Conservation (phyloP, 148 eudicot genomes). For the Nepenthes gracilis region DNA sequence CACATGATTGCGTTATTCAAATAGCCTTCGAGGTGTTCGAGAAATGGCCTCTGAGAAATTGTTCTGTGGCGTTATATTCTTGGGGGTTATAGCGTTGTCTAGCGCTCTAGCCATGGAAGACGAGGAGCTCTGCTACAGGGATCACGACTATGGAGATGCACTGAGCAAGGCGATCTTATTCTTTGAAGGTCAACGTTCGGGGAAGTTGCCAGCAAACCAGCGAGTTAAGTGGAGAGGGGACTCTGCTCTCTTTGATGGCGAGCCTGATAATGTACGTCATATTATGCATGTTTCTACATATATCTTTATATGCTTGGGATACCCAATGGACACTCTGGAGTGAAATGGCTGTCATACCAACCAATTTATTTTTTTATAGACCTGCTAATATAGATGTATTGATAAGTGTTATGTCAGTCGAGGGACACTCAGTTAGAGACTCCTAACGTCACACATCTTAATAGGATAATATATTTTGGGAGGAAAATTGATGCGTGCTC, state of each 20-base stretch:
- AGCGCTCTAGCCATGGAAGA: not conserved
- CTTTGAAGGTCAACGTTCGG: conserved; percentile 93
- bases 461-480: no score
- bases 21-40: not conserved
- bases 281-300: not conserved
- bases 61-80: not conserved
- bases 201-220: conserved; percentile 52
- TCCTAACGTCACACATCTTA: no score
- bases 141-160: conserved; percentile 43
- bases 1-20: not conserved
- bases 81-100: not conserved
- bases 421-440: no score
- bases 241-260: conserved; percentile 74
- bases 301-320: not conserved
- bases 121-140: conserved; percentile 5
- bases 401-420: no score
- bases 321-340: not conserved
- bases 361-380: not conserved
- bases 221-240: conserved; percentile 79
- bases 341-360: not conserved
- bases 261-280: conserved; percentile 30
- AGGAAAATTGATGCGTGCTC: no score
- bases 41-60: not conserved
- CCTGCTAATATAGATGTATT: no score
- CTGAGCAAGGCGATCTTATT: conserved; percentile 63